phyloP scores from a whole-genome alignment of 805 yeast genomes.

The Candida alai region DNA sequence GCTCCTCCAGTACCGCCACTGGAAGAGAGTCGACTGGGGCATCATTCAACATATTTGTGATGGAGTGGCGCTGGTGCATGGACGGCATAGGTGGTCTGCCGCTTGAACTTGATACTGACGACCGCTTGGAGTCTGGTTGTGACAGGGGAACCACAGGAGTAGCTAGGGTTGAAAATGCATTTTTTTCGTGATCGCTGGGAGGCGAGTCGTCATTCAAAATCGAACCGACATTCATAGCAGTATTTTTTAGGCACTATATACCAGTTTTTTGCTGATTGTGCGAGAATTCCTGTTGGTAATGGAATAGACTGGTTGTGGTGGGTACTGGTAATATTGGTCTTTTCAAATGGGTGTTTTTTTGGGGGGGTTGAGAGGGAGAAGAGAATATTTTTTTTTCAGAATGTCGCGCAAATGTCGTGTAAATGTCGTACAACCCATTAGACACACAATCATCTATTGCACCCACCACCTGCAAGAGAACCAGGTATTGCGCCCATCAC shows the following conservation, averaged over 20 bases:
- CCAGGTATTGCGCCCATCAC: too few relatives aligned
- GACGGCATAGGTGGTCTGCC: conserved; percentile 7
- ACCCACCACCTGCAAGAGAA: too few relatives aligned
- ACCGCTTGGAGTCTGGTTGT: neutral
- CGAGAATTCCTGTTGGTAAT: too few relatives aligned
- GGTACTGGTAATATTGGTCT: too few relatives aligned
- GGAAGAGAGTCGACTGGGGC: conserved; percentile 9
- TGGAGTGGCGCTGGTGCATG: conserved; percentile 24
- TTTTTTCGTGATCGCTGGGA: conserved; percentile 16
- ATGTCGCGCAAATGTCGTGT: too few relatives aligned
- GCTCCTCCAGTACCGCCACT: conserved; percentile 2
- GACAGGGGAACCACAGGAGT: neutral
- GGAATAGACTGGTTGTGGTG: too few relatives aligned
- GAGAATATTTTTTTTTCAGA: too few relatives aligned
- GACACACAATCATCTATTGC: too few relatives aligned
- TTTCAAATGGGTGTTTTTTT: too few relatives aligned
- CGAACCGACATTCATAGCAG: conserved; percentile 36
- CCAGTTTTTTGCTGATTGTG: neutral
- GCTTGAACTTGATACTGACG: conserved; percentile 5
- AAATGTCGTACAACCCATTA: too few relatives aligned
- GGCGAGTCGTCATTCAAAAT: conserved; percentile 34
- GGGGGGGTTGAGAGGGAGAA: too few relatives aligned
- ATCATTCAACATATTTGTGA: conserved; percentile 27
- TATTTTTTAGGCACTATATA: neutral
- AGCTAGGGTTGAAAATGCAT: conserved; percentile 1